phyloP scores from a whole-genome alignment of 345 rosid genomes.

The Syzygium jambos region DNA sequence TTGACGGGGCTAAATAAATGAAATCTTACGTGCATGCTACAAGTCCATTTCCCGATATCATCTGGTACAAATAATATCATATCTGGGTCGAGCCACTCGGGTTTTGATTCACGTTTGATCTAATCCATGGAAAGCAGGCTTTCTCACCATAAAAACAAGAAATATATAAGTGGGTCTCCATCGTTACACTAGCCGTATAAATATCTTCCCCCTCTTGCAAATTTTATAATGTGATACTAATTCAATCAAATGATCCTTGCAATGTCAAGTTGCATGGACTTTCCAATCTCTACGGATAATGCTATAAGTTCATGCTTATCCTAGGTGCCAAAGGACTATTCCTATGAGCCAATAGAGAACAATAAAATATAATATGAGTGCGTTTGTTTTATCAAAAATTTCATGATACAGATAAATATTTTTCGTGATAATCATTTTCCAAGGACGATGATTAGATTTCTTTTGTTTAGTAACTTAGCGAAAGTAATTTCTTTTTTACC shows the following conservation, averaged over 20 bases:
- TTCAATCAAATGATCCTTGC: background rate
- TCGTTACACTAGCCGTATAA: background rate
- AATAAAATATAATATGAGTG: background rate
- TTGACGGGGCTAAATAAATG: background rate
- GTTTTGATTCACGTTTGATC: background rate
- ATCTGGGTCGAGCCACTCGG: background rate
- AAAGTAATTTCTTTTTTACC: no score
- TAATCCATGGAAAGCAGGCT: background rate
- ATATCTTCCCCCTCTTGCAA: background rate
- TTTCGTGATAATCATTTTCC: no score
- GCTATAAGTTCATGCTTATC: background rate
- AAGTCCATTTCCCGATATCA: background rate
- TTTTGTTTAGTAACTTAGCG: no score
- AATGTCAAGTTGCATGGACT: background rate
- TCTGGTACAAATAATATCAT: background rate
- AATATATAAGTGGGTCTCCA: background rate
- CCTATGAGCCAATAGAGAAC: background rate
- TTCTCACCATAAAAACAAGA: background rate
- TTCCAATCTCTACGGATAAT: background rate
- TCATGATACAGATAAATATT: no score
- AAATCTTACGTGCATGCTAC: background rate
- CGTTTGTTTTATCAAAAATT: no score
- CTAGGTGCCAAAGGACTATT: background rate
- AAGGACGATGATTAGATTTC: no score
- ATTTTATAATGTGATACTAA: no score